Evolutionary conservation across 208 protist species (phyloP), one percentile per base, ranked within the genome.

Genomic region (Sergeia podlipaevii): DNA sequence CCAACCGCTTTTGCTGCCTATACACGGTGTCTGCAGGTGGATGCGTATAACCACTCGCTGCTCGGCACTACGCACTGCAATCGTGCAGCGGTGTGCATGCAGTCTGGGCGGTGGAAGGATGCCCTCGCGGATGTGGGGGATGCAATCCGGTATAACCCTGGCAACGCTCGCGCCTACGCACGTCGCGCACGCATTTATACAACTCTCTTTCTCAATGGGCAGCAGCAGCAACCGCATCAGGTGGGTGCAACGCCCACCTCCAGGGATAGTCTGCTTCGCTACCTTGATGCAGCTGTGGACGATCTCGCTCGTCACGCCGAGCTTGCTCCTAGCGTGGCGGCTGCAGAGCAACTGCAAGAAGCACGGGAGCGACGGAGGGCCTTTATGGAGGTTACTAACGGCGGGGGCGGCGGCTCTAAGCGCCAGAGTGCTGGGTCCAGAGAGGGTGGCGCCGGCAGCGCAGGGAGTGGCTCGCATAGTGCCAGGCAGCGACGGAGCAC

Each of bases 51-150:
- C 58, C 44, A 56, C 18, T 80, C 74, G 13, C 70, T 95, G 15
- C 56, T 88, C 21, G 69, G 77, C 18, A 58, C 76, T 24, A 81
- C 79, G 3, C 77, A 91, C 60, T 88, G 82, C 60, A 92, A 93
- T 47, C 82, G 89, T 13, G 75, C 84, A 15, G 82, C 89, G n/a
- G 75, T 83, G 30, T 77, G 70, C 42, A 91, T 91, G 64, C 82
- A 95, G 67, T 46, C 56, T 24, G 72, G 65, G 0, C 63, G 74
- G 8, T 91, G 72, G 79, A 49, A 43, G 4, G 76, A 82, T 24
- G 83, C 83, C 0, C 60, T 85, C 58, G 45, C 43, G 44, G 67
- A 80, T 61, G 52, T 68, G n/a, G 56, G 79, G 30, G 44, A 49
- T 11, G 70, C 77, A 3, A 65, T 95, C 47, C 21, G 45, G 2